Base-by-base conservation (phyloP, 2,329 filamentous ascomycete genomes). In the Coleophoma crateriformis region DNA sequence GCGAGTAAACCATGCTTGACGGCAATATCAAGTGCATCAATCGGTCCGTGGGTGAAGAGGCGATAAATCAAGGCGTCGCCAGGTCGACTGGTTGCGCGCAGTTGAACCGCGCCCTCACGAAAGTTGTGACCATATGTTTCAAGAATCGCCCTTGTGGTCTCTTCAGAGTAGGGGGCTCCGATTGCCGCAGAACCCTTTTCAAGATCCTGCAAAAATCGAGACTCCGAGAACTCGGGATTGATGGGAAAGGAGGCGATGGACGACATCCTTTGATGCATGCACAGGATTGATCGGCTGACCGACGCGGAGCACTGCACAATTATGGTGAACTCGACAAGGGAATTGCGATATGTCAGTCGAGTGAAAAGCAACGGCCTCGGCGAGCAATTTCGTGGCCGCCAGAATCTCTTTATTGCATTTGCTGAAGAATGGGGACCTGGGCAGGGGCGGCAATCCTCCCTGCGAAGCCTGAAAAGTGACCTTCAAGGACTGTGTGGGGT, bases 51-150 rank as follows among this genome's bases (percentile, higher is more conserved):
- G 10, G 35, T 40, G 17, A 47, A 17, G 17, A 47, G 27, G 19
- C 45, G 45, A 32, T 22, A 47, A 8, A 39, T 15, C 12, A 47
- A 14, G 15, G 45, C 15, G 2, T 47, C 45, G 33, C 45, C 45
- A 1, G 34, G 33, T 4, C 22, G 8, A 38, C 45, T 47, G 33
- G 45, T 47, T 10, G 34, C 20, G 13, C 20, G 33, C 19, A 47
- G 13, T 22, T 47, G 45, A 40, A 47, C 20, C 14, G 45, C 45
- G 14, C 37, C 22, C 34, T 47, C 45, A 4, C 15, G 4, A 20
- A 47, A 47, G 15, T 47, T 38, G 6, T 47, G 15, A 11, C 45
- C 45, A 39, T 39, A 47, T 7, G 34, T 34, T 32, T 47, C 45
- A 14, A 47, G 45, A 27, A 39, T 33, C 20, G 45, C 7, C 22